Evolutionary conservation across 164 flowering plant genomes (phyloP).

Genomic region (Magnolia sinica): DNA sequence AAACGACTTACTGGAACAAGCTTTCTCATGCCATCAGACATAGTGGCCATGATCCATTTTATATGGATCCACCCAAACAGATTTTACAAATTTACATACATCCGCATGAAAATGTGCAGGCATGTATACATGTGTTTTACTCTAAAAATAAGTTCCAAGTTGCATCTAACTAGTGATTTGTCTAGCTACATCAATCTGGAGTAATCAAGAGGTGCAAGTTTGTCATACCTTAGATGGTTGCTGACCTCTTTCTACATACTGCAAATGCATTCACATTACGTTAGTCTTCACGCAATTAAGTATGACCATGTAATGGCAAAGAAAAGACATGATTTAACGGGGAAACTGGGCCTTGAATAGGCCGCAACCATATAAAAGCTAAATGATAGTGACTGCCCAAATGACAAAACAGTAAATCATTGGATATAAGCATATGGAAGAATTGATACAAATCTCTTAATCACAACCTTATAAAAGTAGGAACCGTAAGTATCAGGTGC

Average conservation of each 20-base stretch:
- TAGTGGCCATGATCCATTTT: too few species aligned
- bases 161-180: too few species aligned
- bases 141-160: too few species aligned
- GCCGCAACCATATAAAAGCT: neutral
- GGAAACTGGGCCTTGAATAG: neutral
- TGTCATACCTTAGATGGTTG: conserved; percentile 41
- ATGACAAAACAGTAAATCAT: neutral
- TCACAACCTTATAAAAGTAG: too few species aligned
- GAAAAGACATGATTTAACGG: neutral
- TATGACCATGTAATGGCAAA: neutral
- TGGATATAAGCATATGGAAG: neutral
- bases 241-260: conserved; percentile 33
- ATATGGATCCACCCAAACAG: too few species aligned
- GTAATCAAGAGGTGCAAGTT: neutral
- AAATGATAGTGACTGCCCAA: neutral
- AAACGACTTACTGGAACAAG: too few species aligned
- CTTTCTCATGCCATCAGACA: too few species aligned
- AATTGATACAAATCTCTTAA: too few species aligned
- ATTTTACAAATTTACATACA: too few species aligned
- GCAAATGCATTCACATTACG: conserved; percentile 18
- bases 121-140: too few species aligned
- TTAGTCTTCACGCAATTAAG: conserved; percentile 14
- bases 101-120: too few species aligned
- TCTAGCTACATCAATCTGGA: neutral
- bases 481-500: too few species aligned